Conservation (phyloP, 345 rosid genomes). For the Cochlearia excelsa region DNA sequence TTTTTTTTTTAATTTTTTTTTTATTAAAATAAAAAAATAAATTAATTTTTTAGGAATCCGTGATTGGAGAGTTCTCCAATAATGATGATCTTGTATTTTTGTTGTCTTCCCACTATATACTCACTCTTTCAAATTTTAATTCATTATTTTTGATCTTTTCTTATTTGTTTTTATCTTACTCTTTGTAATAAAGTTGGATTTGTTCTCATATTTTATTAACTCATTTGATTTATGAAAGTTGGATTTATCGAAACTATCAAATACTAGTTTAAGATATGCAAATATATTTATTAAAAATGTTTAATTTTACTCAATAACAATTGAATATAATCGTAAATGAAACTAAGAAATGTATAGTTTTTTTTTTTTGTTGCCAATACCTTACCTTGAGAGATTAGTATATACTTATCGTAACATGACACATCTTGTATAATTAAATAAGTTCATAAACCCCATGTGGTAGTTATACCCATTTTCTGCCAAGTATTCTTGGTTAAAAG, state of each 20-base stretch:
- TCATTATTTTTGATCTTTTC: constrained; percentile 11
- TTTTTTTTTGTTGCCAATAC: constrained; percentile 13
- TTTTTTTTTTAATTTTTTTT: no score
- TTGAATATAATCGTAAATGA: background rate
- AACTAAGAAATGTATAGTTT: constrained; percentile 8
- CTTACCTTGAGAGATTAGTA: constrained; percentile 31
- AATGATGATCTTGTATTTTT: background rate
- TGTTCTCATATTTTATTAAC: constrained; percentile 6
- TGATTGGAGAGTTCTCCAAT: no score
- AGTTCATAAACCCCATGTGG: constrained; percentile 25
- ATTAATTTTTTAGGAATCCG: no score
- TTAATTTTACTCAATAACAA: no score
- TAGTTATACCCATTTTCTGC: constrained; percentile 8
- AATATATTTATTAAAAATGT: background rate
- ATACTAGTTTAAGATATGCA: background rate
- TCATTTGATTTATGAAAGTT: constrained; percentile 9
- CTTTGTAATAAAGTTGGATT: constrained; percentile 4
- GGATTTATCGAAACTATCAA: constrained; percentile 6
- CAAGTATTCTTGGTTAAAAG: background rate
- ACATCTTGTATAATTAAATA: constrained; percentile 18
- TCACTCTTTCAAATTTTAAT: background rate
- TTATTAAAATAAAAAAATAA: no score
- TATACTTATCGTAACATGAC: constrained; percentile 26
- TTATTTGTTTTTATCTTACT: constrained; percentile 11
- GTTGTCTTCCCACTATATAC: background rate